Conservation (phyloP, 176 grass and related monocot genomes). For the Neostapfia colusana region DNA sequence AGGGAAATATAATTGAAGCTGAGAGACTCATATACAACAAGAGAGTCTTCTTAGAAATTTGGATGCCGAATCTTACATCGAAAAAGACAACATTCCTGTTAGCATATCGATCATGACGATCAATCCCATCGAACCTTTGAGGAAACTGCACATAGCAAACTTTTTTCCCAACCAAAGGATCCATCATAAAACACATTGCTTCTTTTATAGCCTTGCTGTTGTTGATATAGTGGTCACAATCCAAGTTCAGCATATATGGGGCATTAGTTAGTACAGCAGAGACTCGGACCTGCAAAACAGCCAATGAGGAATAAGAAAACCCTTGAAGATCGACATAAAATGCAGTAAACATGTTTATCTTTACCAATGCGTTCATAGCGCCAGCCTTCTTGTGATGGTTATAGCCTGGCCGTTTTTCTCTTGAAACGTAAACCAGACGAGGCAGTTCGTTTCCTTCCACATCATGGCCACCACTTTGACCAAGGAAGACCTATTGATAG, state of each 20-base stretch:
- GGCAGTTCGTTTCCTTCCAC: conserved; percentile 86
- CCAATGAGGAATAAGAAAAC: conserved; percentile 7
- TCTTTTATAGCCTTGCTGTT: conserved; percentile 86
- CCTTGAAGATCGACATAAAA: neutral
- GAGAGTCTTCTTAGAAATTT: neutral
- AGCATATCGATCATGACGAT: conserved; percentile 91
- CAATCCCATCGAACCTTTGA: conserved; percentile 90
- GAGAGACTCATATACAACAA: neutral
- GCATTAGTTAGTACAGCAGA: conserved; percentile 65
- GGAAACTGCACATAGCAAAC: conserved; percentile 94
- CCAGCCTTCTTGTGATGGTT: conserved; percentile 95
- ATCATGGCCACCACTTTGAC: conserved; percentile 90
- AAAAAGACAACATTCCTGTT: conserved; percentile 88
- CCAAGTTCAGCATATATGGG: conserved; percentile 82
- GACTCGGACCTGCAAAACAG: conserved; percentile 48
- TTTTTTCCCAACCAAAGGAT: conserved; percentile 83
- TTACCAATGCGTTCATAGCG: conserved; percentile 93
- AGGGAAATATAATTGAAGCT: neutral
- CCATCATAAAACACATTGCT: conserved; percentile 99
- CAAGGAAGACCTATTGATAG: conserved; percentile 75
- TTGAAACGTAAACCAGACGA: conserved; percentile 90
- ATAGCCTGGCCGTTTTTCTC: conserved; percentile 91
- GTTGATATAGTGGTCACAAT: conserved; percentile 96
- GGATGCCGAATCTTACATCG: conserved; percentile 59
- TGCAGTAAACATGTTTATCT: neutral